These are phyloP conservation scores for Neurospora tetrasperma DNA, from an alignment of 495 filamentous ascomycete genomes.

Conservation along the genomic window DNA sequence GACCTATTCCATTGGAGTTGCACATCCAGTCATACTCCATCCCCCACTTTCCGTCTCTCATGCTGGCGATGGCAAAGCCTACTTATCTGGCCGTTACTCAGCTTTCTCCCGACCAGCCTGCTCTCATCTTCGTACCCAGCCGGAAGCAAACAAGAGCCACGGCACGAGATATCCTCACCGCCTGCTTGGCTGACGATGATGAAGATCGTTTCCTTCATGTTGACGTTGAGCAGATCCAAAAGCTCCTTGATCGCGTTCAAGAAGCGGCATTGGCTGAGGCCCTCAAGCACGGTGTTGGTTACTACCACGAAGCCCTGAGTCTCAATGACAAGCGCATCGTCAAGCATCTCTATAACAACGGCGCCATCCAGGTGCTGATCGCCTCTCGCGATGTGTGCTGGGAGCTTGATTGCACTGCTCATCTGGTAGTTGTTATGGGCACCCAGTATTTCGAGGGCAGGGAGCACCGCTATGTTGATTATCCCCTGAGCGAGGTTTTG, in stretches of 20 bases:
- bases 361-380: slow-evolving; percentile 86
- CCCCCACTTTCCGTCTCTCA: slow-evolving; percentile 92
- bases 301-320: slow-evolving; percentile 89
- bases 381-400: slow-evolving; percentile 94
- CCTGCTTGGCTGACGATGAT: slow-evolving; percentile 77
- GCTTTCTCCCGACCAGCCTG: slow-evolving; percentile 77
- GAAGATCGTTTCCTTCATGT: slow-evolving; percentile 90
- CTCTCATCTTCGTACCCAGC: slow-evolving; percentile 82
- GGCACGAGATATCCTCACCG: slow-evolving; percentile 76
- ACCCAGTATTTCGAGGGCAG: slow-evolving; percentile 98
- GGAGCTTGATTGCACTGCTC: slow-evolving; percentile 82
- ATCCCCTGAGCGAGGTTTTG: slow-evolving; percentile 91
- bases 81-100: slow-evolving; percentile 78
- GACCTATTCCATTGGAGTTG: slow-evolving; percentile 80
- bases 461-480: slow-evolving; percentile 96
- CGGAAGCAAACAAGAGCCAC: slow-evolving; percentile 86
- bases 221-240: slow-evolving; percentile 66
- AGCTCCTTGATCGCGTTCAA: slow-evolving; percentile 68
- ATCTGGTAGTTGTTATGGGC: slow-evolving; percentile 91
- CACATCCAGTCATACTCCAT: slow-evolving; percentile 94
- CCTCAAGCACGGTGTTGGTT: slow-evolving; percentile 91
- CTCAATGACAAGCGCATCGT: slow-evolving; percentile 87
- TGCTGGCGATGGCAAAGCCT: slow-evolving; percentile 97
- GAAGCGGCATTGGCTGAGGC: slow-evolving; percentile 83
- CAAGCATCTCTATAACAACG: slow-evolving; percentile 78